A percentile compares a stretch with the other conserved stretches of the same genome.
Conservation (phyloP, 1,284 basidiomycete species). For the Trichosporon coremiiforme region DNA sequence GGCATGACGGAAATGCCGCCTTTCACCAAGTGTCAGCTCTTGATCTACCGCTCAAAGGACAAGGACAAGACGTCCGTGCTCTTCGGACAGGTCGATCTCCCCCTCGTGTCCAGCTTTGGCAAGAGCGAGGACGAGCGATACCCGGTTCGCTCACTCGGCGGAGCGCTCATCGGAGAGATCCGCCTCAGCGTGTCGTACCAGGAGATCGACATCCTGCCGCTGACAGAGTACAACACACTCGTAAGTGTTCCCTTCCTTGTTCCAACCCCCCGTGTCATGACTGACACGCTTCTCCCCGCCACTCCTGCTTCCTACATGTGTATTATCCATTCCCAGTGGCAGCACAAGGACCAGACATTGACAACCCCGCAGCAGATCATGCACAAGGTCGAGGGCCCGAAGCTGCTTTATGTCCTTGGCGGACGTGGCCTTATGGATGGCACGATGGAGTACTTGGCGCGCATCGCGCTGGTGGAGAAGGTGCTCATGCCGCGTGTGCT, state of each 20-base stretch:
- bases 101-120: conserved; percentile 34
- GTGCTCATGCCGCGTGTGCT: conserved; percentile 30
- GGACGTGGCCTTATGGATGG: conserved; percentile 30
- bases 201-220: conserved; percentile 31
- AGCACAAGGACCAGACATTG: background rate
- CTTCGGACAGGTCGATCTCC: conserved; percentile 36
- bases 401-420: conserved; percentile 29
- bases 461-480: conserved; percentile 35
- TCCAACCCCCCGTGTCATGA: background rate
- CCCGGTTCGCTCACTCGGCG: conserved; percentile 34
- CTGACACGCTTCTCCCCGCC: background rate
- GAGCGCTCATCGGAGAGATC: conserved; percentile 40
- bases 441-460: conserved; percentile 27
- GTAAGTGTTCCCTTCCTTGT: conserved; percentile 17
- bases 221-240: conserved; percentile 25
- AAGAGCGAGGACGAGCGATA: conserved; percentile 39
- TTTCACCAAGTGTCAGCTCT: conserved; percentile 31
- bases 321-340: background rate
- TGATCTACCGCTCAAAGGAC: conserved; percentile 22
- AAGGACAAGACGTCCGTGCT: conserved; percentile 25
- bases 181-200: conserved; percentile 36
- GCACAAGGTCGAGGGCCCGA: conserved; percentile 16
- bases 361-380: conserved; percentile 7
- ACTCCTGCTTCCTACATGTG: background rate
- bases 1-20: conserved; percentile 31